Evolutionary conservation across 2,329 filamentous ascomycete genomes (phyloP), one percentile per base, ranked within the genome.

Genomic region (Epichloe sylvatica): DNA sequence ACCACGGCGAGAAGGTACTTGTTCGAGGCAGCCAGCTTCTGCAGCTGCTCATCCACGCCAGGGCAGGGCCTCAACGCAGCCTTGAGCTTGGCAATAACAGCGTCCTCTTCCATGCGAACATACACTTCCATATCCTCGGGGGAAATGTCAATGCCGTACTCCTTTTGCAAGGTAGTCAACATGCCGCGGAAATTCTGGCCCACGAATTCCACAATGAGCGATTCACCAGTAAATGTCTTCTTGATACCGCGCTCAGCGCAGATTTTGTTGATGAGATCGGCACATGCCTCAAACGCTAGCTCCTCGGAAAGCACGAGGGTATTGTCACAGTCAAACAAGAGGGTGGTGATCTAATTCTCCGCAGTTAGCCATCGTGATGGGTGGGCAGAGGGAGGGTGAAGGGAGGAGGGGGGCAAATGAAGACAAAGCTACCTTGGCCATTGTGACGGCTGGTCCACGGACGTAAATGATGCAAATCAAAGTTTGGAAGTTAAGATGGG

Each of bases 171-270:
- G 53, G 79, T 80, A 52, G 73, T 68, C 70, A 94, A 82, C 86
- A 94, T 94, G 68, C 87, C 86, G 58, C 88, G 86, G 77, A 94
- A 95, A 77, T 94, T 94, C 67, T 92, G 84, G 60, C 90, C 89
- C 59, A 95, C 87, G 61, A 94, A 95, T 70, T 94, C 86, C 58
- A 75, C 72, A 70, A 94, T 86, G 55, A 95, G 81, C 52, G 80
- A 75, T 45, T 82, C 78, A 61, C 84, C 84, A 4, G 85, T 89
- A 73, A 94, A 95, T 63, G 77, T 79, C 58, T 79, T 74, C 33
- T 66, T 57, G 52, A 87, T 73, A 59, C 74, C 70, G 62, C 83
- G 76, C 61, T 77, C 76, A 59, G 76, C 74, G 64, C 91, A 80
- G 65, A 94, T 86, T 67, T 88, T 75, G 71, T 95, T 95, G 74